Evolutionary conservation across 225 moss, liverwort and hornwort genomes (phyloP).

Genomic region (Physcomitrellopsis africana): DNA sequence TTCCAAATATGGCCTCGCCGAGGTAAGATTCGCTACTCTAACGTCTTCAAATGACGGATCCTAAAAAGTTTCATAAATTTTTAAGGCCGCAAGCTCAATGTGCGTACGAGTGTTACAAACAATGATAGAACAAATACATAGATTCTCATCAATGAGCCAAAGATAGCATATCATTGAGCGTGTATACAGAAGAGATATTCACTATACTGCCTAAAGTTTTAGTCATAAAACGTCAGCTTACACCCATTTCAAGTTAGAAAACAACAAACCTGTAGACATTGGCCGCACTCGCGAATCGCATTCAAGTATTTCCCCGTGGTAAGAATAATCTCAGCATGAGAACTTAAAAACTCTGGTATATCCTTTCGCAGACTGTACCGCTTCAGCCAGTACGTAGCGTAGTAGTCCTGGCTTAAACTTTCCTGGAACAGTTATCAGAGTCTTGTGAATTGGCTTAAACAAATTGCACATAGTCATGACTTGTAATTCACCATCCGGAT

Average conservation of each 20-base stretch:
- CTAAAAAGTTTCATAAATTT: conserved; percentile 44
- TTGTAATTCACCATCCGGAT: conserved; percentile 6
- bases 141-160: not conserved
- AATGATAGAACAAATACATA: conserved; percentile 15
- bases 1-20: conserved; percentile 82
- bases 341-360: conserved; percentile 81
- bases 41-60: conserved; percentile 67
- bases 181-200: conserved; percentile 12
- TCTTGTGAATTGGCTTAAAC: conserved; percentile 26
- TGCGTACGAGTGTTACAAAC: not conserved
- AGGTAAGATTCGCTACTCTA: conserved; percentile 49
- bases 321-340: conserved; percentile 82
- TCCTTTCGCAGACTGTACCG: conserved; percentile 87
- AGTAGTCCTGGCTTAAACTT: conserved; percentile 89
- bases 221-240: not conserved
- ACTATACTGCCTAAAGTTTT: conserved; percentile 9
- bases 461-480: no score
- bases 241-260: conserved; percentile 9
- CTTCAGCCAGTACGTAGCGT: conserved; percentile 93
- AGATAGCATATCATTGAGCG: not conserved
- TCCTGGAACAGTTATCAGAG: conserved; percentile 58
- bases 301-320: conserved; percentile 97
- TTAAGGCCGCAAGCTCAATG: conserved; percentile 13
- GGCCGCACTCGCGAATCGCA: conserved; percentile 91
- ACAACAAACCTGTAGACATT: conserved; percentile 55